Evolutionary conservation across 352 stramenopile species (phyloP).

Genomic region (Globisporangium polare): DNA sequence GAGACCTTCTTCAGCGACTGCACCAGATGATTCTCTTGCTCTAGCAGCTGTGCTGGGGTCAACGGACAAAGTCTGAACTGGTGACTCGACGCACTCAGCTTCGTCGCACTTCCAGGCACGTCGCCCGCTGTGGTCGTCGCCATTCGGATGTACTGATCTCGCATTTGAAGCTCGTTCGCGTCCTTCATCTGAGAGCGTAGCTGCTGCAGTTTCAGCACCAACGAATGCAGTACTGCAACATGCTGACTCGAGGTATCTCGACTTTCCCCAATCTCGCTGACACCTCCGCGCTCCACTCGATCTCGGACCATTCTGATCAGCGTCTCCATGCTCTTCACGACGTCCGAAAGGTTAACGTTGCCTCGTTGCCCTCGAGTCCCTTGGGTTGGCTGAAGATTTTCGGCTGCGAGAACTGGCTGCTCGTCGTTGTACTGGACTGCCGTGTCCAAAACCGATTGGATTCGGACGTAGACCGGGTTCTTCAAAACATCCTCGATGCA

Average conservation of each 20-base stretch:
- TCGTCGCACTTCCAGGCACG: not conserved
- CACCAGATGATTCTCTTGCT: conserved; percentile 42
- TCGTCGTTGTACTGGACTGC: conserved; percentile 29
- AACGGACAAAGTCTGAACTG: conserved; percentile 33
- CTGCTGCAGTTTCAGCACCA: conserved; percentile 33
- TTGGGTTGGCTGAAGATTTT: conserved; percentile 16
- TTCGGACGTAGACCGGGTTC: conserved; percentile 19
- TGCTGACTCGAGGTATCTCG: conserved; percentile 20
- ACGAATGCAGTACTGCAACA: conserved; percentile 24
- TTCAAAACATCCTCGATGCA: conserved; percentile 21
- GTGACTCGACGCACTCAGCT: conserved; percentile 9
- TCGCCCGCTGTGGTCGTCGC: conserved; percentile 13
- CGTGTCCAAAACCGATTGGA: conserved; percentile 27
- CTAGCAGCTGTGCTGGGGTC: conserved; percentile 30
- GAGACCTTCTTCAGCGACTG: conserved; percentile 48
- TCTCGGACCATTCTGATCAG: conserved; percentile 27
- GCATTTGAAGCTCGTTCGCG: conserved; percentile 32
- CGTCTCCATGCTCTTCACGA: conserved; percentile 30
- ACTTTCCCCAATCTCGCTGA: conserved; percentile 13
- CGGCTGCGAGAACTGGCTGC: conserved; percentile 30
- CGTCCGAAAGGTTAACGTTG: conserved; percentile 24
- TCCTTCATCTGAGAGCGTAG: conserved; percentile 26
- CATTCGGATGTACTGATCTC: conserved; percentile 33
- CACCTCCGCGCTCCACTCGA: conserved; percentile 20
- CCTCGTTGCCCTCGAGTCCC: conserved; percentile 15